Evolutionary conservation across 2,329 filamentous ascomycete genomes (phyloP), one percentile per base, ranked within the genome.

Genomic region (Parasarocladium wereldwijsianum): DNA sequence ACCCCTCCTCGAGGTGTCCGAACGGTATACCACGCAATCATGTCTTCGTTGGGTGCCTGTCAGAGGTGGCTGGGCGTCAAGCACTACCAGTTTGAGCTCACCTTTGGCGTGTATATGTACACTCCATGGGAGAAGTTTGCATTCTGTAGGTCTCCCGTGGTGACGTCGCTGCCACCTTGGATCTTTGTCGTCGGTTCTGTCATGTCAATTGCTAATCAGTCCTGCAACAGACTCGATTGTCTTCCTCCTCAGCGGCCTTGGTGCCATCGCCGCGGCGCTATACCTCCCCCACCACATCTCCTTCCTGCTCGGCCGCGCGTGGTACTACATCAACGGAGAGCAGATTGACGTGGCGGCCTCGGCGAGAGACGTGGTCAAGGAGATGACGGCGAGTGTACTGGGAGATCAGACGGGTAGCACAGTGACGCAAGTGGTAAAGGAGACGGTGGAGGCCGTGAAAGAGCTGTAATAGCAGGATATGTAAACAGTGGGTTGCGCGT

Each of bases 21-120:
- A n/a, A n/a, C n/a, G n/a, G n/a, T n/a, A n/a, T n/a, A n/a, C n/a
- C n/a, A 12, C 18, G 11, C 33, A 36, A 49, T 37, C 32, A 49
- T 55, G 49, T 57, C 55, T 26, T 40, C 42, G 27, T 44, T 66
- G 42, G 57, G 63, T 39, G 52, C 57, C 26, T 65, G 92, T 44
- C 70, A 82, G 40, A 76, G 77, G 54, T 94, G 86, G 84, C 66
- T 96, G 42, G 76, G 85, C 56, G 72, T 86, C 55, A 98, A 98
- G 68, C 76, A 86, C 52, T 94, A 96, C 64, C 90, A 96, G 64
- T 85, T 96, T 52, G 90, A 98, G 61, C 87, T 96, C 52, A 94
- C 87, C 9, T 90, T 92, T 57, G 79, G 81, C 36, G 70, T 96
- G 16, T 96, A 98, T 66, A 96, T 98, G 81, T 78, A 94, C 44